A percentile compares a stretch with the other conserved stretches of the same genome.
Evolutionary conservation across 1,139 yeast genomes (phyloP).

Genomic region (Diutina siamensis): DNA sequence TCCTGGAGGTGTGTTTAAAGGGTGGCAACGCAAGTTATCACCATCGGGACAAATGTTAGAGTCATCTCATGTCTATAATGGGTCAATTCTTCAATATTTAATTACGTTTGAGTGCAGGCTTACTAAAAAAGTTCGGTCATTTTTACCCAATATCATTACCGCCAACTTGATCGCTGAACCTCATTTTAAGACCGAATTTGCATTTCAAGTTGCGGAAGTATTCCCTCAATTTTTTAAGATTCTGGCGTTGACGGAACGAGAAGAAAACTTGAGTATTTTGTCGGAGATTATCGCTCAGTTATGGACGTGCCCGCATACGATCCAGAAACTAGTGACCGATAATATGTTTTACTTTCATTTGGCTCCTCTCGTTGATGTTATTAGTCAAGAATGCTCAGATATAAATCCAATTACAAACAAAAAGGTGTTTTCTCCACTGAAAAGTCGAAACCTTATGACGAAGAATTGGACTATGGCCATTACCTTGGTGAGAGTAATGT

Average conservation of each 20-base stretch:
- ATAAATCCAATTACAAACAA: conserved; percentile 23
- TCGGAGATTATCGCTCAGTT: conserved; percentile 49
- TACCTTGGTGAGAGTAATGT: conserved; percentile 31
- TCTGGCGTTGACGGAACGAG: conserved; percentile 46
- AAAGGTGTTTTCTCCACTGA: conserved; percentile 13
- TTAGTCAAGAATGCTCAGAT: conserved; percentile 21
- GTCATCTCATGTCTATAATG: background rate
- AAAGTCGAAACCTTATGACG: conserved; percentile 12
- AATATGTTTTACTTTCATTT: conserved; percentile 30
- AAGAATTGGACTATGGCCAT: conserved; percentile 21
- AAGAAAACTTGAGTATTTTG: conserved; percentile 46
- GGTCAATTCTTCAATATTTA: conserved; percentile 24
- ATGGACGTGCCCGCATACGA: conserved; percentile 53
- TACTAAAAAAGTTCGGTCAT: conserved; percentile 36
- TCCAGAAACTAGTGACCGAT: conserved; percentile 26
- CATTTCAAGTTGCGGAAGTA: conserved; percentile 40
- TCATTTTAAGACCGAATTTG: conserved; percentile 32
- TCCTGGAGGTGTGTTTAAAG: conserved; percentile 14
- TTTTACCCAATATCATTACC: conserved; percentile 44
- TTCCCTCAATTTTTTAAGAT: conserved; percentile 42
- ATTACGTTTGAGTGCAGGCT: conserved; percentile 46
- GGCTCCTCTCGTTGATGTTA: conserved; percentile 35
- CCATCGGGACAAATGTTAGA: background rate
- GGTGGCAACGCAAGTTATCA: background rate
- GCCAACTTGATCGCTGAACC: conserved; percentile 22